phyloP scores from a whole-genome alignment of 257 asterid species.

The Hygrophila difformis region DNA sequence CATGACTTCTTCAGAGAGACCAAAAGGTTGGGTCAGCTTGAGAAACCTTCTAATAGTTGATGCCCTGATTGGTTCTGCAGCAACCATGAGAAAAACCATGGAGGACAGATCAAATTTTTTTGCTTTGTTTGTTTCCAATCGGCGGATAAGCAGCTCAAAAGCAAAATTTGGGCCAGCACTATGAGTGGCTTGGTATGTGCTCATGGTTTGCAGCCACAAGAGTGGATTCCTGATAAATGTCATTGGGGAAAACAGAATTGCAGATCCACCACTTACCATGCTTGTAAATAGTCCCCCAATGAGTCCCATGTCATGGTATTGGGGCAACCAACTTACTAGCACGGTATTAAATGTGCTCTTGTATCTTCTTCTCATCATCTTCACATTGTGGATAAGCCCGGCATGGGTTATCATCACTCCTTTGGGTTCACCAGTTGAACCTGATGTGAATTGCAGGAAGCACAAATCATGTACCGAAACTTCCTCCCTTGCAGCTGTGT shows the following conservation, averaged over 20 bases:
- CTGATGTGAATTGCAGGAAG: slow-evolving; percentile 66
- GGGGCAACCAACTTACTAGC: slow-evolving; percentile 65
- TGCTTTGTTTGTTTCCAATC: slow-evolving; percentile 32
- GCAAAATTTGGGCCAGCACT: slow-evolving; percentile 69
- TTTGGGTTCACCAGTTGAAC: slow-evolving; percentile 63
- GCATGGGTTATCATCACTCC: slow-evolving; percentile 68
- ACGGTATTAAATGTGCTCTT: slow-evolving; percentile 51
- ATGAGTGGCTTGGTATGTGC: slow-evolving; percentile 53
- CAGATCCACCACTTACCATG: slow-evolving; percentile 61
- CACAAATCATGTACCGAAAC: slow-evolving; percentile 34
- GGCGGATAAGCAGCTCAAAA: slow-evolving; percentile 46
- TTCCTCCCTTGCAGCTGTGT: slow-evolving; percentile 14
- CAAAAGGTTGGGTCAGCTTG: slow-evolving; percentile 41
- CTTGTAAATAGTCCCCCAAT: slow-evolving; percentile 60
- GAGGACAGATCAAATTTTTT: slow-evolving; percentile 39
- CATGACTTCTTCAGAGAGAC: slow-evolving; percentile 42
- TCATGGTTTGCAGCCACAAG: slow-evolving; percentile 45
- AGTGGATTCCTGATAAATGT: slow-evolving; percentile 55
- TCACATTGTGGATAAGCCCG: slow-evolving; percentile 62
- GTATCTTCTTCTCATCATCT: slow-evolving; percentile 47
- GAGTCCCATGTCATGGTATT: slow-evolving; percentile 75
- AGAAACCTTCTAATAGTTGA: slow-evolving; percentile 40
- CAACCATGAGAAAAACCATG: slow-evolving; percentile 59
- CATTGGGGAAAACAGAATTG: slow-evolving; percentile 51
- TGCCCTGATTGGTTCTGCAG: slow-evolving; percentile 60